Conservation (phyloP, 2,329 filamentous ascomycete genomes). For the Arthrocladium fulminans region DNA sequence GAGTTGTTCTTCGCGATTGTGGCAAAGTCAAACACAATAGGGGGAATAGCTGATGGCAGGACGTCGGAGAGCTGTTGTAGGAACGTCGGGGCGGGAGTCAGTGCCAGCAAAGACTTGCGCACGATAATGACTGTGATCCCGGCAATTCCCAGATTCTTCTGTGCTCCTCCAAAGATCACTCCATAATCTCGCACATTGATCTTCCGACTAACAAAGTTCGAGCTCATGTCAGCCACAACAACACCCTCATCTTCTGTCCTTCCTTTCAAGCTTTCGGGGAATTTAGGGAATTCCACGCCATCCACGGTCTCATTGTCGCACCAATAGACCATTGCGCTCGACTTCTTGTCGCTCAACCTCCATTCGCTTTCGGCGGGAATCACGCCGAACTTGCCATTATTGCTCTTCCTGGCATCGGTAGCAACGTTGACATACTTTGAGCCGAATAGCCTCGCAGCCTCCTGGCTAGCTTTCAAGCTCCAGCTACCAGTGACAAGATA, state of each 20-base stretch:
- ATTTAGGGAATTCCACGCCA: constrained; percentile 71
- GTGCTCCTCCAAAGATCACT: constrained; percentile 79
- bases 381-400: constrained; percentile 73
- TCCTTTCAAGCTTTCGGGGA: constrained; percentile 56
- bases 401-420: constrained; percentile 54
- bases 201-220: constrained; percentile 77
- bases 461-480: constrained; percentile 81
- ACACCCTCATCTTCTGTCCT: constrained; percentile 58
- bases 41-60: constrained; percentile 41
- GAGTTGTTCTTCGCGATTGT: constrained; percentile 87
- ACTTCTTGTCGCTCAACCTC: constrained; percentile 48
- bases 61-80: constrained; percentile 68
- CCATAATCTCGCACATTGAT: constrained; percentile 73
- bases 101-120: constrained; percentile 64
- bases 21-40: constrained; percentile 73
- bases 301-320: constrained; percentile 86
- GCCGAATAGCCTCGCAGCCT: constrained; percentile 69
- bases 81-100: constrained; percentile 58
- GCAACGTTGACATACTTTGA: constrained; percentile 68
- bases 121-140: constrained; percentile 82
- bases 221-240: constrained; percentile 87
- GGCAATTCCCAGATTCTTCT: constrained; percentile 85
- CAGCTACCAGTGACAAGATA: constrained; percentile 87
- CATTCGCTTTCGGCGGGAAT: constrained; percentile 76
- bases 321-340: constrained; percentile 67